phyloP scores from a whole-genome alignment of 306 rosid species.

The Lupinus albus region DNA sequence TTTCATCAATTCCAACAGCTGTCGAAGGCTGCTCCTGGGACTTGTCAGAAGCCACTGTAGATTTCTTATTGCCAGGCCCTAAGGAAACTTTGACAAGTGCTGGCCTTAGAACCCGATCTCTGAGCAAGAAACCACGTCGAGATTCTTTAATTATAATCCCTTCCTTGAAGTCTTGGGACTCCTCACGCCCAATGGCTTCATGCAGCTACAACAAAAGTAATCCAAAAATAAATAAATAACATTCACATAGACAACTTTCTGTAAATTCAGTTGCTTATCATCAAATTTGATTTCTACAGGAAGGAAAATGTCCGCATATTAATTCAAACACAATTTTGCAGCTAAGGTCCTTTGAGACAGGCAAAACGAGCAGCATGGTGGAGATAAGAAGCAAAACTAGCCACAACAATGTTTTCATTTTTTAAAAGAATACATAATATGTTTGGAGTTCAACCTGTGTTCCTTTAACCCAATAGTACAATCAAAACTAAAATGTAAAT shows the following conservation, averaged over 20 bases:
- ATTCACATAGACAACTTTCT: slow-evolving; percentile 17
- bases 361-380: slow-evolving; percentile 13
- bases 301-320: not conserved
- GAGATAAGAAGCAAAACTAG: not conserved
- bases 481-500: not conserved
- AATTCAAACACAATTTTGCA: slow-evolving; percentile 30
- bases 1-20: slow-evolving; percentile 62
- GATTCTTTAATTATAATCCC: slow-evolving; percentile 76
- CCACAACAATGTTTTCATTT: not conserved
- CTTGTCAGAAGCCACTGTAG: slow-evolving; percentile 40
- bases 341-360: slow-evolving; percentile 4
- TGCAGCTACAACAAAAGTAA: slow-evolving; percentile 59
- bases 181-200: slow-evolving; percentile 87
- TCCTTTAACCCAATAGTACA: not conserved
- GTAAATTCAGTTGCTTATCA: slow-evolving; percentile 6
- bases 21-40: slow-evolving; percentile 61
- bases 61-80: slow-evolving; percentile 67
- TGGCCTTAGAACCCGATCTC: slow-evolving; percentile 78
- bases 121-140: slow-evolving; percentile 76
- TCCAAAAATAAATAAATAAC: slow-evolving; percentile 26
- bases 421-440: slow-evolving; percentile 8
- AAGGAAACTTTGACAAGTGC: slow-evolving; percentile 82
- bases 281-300: slow-evolving; percentile 23
- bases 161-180: slow-evolving; percentile 70
- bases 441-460: not conserved